phyloP scores from a whole-genome alignment of 768 basidiomycete genomes.

The Phlebiopsis flavidoalba region DNA sequence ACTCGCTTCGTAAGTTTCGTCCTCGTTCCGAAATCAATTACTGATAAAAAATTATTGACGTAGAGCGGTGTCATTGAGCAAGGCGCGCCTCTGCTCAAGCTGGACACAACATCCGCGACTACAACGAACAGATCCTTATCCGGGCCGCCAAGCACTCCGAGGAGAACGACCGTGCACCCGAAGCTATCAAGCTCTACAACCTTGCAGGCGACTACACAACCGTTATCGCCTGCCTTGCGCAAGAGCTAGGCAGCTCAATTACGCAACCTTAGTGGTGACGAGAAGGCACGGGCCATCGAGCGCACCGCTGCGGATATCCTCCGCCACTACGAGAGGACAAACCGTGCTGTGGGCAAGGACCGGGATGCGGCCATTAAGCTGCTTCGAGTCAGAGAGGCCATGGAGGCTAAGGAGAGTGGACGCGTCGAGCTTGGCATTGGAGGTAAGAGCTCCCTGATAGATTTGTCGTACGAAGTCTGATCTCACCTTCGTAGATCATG shows the following conservation, averaged over 20 bases:
- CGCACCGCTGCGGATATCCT: slow-evolving; percentile 74
- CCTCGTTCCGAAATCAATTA: background rate
- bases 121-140: slow-evolving; percentile 78
- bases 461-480: slow-evolving; percentile 24
- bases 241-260: slow-evolving; percentile 81
- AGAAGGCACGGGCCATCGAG: slow-evolving; percentile 65
- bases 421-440: slow-evolving; percentile 73
- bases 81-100: slow-evolving; percentile 67
- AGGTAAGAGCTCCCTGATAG: slow-evolving; percentile 21
- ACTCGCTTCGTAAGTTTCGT: slow-evolving; percentile 69
- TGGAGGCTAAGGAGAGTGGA: slow-evolving; percentile 68
- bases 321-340: slow-evolving; percentile 74
- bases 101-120: slow-evolving; percentile 60
- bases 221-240: slow-evolving; percentile 83
- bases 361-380: slow-evolving; percentile 71
- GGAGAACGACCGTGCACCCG: slow-evolving; percentile 77
- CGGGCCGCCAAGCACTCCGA: slow-evolving; percentile 79
- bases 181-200: slow-evolving; percentile 95
- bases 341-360: slow-evolving; percentile 64
- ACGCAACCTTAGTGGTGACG: slow-evolving; percentile 51
- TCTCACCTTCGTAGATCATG: slow-evolving; percentile 46
- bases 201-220: slow-evolving; percentile 87
- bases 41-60: background rate
- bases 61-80: slow-evolving; percentile 89
- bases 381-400: slow-evolving; percentile 75